Evolutionary conservation across 2,329 filamentous ascomycete species (phyloP), one percentile per base, ranked within the genome.

Genomic region (Kalaharituber pfeilii): DNA sequence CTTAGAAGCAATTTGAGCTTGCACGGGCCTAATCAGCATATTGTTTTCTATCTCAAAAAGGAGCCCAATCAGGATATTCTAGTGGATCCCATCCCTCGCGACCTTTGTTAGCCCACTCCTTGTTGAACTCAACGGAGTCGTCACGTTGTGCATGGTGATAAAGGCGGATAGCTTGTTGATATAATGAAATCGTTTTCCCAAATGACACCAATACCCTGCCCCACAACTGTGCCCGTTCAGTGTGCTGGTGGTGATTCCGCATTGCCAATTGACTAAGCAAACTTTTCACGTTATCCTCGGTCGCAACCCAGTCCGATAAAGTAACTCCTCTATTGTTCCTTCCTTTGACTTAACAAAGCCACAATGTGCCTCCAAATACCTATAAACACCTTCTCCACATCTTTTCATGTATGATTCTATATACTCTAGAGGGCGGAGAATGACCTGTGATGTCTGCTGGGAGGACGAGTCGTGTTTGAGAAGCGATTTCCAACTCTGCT

Each of bases 1-100:
- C 0, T 77, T 75, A 1, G 68, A 59, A 0, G 81, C 80, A 5
- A 85, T 79, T 3, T 78, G 71, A 0, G 81, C 70, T 59, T 85
- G 81, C 2, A 75, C 74, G 0, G 71, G 68, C 0, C 81, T 73
- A 52, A 85, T 78, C 26, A 80, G 68, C 1, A 86, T 13, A 39
- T 39, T 39, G 7, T 39, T 39, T 39, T 39, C 33, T 39, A 39
- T 39, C 63, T 86, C 81, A 0, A 86, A 56, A 0, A 86, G 66
- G 0, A 85, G 67, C 54, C n/a, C 70, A 78, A 20, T 84, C 81
- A 0, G 81, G 78, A 33, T 70, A 66, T 0, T 73, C 56, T 0
- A 62, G 9, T 0, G 74, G 72, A 5, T 72, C 59, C 77, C 80
- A 84, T 9, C 73, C 75, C 1, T 60, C 58, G 56, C 80, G 77